phyloP scores from a whole-genome alignment of 768 basidiomycete species.

The Saitozyma sp. region DNA sequence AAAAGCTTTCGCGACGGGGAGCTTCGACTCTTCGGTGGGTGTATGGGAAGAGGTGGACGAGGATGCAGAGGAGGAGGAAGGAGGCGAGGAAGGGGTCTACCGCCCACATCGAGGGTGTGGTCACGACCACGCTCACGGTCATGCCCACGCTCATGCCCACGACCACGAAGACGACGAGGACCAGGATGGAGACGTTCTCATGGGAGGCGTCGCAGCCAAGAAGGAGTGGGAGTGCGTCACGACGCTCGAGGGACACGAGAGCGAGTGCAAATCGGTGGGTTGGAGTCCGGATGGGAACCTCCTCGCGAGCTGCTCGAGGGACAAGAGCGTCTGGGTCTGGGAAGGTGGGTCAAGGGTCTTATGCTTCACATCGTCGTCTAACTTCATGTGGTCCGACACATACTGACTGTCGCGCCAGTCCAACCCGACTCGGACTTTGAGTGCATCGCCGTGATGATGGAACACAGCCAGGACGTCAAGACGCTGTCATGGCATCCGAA shows the following conservation, averaged over 20 bases:
- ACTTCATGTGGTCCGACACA: background rate
- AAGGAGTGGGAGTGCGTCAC: conserved; percentile 90
- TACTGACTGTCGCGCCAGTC: conserved; percentile 57
- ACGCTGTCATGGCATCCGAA: conserved; percentile 90
- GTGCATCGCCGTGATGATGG: conserved; percentile 92
- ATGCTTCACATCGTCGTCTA: background rate
- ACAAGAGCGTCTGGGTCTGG: conserved; percentile 99
- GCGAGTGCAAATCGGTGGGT: conserved; percentile 86
- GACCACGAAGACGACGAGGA: conserved; percentile 60
- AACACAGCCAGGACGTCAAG: conserved; percentile 95
- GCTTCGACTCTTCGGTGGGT: conserved; percentile 88
- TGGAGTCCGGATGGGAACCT: conserved; percentile 75
- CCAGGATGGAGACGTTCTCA: conserved; percentile 63
- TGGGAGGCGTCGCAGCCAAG: conserved; percentile 62
- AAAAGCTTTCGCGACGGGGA: conserved; percentile 79
- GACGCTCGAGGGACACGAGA: conserved; percentile 90
- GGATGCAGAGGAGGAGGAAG: conserved; percentile 51
- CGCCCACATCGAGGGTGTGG: conserved; percentile 5
- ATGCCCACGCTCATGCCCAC: conserved; percentile 52
- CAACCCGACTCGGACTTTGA: conserved; percentile 92
- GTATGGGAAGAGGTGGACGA: conserved; percentile 75
- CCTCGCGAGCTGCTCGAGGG: conserved; percentile 90
- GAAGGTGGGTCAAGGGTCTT: conserved; percentile 64
- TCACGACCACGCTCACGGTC: background rate
- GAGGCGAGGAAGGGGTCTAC: conserved; percentile 32